Conservation (phyloP, 495 filamentous ascomycete species). For the Staphylotrichum longicolle region DNA sequence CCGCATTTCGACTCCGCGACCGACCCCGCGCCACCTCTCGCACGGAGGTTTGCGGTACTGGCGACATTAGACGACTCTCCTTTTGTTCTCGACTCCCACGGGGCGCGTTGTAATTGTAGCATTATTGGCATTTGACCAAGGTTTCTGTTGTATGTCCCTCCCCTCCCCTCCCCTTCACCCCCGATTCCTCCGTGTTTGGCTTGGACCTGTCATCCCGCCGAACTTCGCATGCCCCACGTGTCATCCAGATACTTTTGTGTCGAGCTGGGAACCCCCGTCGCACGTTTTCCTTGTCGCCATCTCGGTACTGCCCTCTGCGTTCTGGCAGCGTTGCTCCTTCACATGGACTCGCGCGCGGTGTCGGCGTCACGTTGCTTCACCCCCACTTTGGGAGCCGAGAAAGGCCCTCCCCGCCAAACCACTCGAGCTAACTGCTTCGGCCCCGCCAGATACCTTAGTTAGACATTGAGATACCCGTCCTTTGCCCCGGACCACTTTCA, state of each 20-base stretch:
- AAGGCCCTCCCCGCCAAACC: not conserved
- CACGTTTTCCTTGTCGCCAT: not conserved
- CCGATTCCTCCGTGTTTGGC: not conserved
- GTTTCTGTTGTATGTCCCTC: conserved; percentile 24
- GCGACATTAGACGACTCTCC: conserved; percentile 16
- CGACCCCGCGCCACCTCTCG: conserved; percentile 8
- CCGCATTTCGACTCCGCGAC: conserved; percentile 12
- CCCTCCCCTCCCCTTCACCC: conserved; percentile 1
- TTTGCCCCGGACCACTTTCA: conserved; percentile 11
- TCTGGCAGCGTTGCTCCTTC: not conserved
- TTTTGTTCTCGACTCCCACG: conserved; percentile 14
- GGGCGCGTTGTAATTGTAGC: conserved; percentile 31
- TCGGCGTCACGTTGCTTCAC: not conserved
- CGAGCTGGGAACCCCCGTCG: not conserved
- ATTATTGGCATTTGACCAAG: conserved; percentile 30
- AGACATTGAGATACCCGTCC: conserved; percentile 35
- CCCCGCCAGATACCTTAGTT: conserved; percentile 25
- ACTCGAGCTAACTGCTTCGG: conserved; percentile 17
- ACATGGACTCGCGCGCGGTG: not conserved
- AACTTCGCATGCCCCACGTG: conserved; percentile 1
- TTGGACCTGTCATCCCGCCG: not conserved
- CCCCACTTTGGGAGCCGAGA: not conserved
- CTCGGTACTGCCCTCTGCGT: not conserved
- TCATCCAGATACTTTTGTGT: not conserved
- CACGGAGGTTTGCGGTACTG: not conserved